A percentile compares a stretch with the other conserved stretches of the same genome.
phyloP scores from a whole-genome alignment of 352 stramenopile species.

The Phytopythium mirpurense region DNA sequence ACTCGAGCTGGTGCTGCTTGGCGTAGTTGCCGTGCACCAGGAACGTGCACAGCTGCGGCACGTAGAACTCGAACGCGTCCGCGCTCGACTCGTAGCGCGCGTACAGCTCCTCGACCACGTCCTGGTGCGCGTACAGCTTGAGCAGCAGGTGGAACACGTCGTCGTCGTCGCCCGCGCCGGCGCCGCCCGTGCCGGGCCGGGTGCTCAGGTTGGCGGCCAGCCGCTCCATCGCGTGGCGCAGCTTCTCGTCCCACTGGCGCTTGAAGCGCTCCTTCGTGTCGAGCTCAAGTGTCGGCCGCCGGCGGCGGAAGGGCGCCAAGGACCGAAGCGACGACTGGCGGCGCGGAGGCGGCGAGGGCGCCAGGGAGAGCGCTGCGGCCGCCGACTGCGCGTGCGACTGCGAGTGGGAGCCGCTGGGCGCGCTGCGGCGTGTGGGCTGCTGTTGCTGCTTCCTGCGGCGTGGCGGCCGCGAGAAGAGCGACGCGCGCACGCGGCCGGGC shows the following conservation, averaged over 20 bases:
- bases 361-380: background rate
- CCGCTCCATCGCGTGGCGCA: conserved; percentile 54
- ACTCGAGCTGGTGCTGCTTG: conserved; percentile 81
- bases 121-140: conserved; percentile 78
- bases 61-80: conserved; percentile 85
- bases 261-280: conserved; percentile 68
- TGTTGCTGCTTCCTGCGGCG: conserved; percentile 31
- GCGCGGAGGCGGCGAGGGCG: conserved; percentile 9
- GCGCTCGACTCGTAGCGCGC: conserved; percentile 56
- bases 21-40: conserved; percentile 79
- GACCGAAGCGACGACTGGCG: conserved; percentile 13
- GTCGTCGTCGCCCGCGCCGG: conserved; percentile 7
- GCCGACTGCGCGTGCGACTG: too few species aligned
- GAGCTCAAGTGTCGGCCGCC: conserved; percentile 8
- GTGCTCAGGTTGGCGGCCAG: conserved; percentile 20
- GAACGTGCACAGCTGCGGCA: conserved; percentile 87
- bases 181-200: conserved; percentile 20
- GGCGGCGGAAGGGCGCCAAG: conserved; percentile 6
- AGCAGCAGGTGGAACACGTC: conserved; percentile 74
- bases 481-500: conserved; percentile 34
- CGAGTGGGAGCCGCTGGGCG: background rate
- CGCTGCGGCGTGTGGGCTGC: conserved; percentile 20
- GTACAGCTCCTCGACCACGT: conserved; percentile 77
- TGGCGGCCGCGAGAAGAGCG: conserved; percentile 27
- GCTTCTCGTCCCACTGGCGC: conserved; percentile 75